phyloP scores from a whole-genome alignment of 352 stramenopile species.

The Globisporangium emineosum region DNA sequence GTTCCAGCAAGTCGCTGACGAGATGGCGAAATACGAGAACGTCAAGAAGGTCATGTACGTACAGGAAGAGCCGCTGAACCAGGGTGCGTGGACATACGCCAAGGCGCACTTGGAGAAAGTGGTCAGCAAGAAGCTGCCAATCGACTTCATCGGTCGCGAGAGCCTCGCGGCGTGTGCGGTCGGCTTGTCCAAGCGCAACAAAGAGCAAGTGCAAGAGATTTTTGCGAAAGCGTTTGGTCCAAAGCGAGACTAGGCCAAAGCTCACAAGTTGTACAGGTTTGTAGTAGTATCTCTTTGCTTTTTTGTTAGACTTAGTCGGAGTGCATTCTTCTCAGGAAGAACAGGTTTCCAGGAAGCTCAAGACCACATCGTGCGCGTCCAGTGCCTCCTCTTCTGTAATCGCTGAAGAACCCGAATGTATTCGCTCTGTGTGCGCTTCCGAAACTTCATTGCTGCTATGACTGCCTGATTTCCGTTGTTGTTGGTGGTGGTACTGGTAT shows the following conservation, averaged over 20 bases:
- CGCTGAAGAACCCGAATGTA: not conserved
- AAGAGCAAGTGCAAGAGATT: conserved; percentile 61
- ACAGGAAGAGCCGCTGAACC: conserved; percentile 82
- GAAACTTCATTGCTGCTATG: not conserved
- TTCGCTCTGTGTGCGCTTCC: not conserved
- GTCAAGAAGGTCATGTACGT: conserved; percentile 74
- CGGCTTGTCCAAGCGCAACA: conserved; percentile 67
- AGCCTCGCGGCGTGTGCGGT: conserved; percentile 70
- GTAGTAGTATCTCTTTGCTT: conserved; percentile 1
- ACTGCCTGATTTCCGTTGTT: not conserved
- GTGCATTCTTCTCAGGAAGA: not conserved
- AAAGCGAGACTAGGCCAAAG: conserved; percentile 9
- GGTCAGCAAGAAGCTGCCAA: conserved; percentile 45
- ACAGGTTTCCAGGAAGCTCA: conserved; percentile 17
- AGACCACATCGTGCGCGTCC: conserved; percentile 6
- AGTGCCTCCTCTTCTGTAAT: not conserved
- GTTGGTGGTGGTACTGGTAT: not conserved
- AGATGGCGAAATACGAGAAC: conserved; percentile 58
- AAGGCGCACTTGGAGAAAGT: conserved; percentile 75
- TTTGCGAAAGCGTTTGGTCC: conserved; percentile 59
- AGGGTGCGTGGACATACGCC: conserved; percentile 72
- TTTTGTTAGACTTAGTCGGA: not conserved
- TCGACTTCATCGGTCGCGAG: conserved; percentile 75
- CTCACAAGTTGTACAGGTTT: conserved; percentile 1
- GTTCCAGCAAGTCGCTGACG: conserved; percentile 55